Conservation (phyloP, 2,329 filamentous ascomycete species). For the Cryphonectria nitschkei region DNA sequence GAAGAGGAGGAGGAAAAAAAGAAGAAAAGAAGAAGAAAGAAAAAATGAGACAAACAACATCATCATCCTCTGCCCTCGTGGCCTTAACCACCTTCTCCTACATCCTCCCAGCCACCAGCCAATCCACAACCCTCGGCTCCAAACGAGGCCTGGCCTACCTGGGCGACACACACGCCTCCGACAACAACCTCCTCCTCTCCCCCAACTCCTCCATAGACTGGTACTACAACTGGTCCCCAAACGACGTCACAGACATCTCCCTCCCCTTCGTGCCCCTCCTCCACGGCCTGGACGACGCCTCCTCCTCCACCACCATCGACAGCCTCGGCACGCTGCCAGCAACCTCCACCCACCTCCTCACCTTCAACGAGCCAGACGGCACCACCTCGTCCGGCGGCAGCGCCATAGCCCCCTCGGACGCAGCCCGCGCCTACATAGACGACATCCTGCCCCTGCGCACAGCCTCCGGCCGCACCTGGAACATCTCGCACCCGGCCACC, state of each 20-base stretch:
- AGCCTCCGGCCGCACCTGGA: slow-evolving; percentile 37
- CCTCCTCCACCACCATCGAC: slow-evolving; percentile 33
- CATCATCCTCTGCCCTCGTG: neutral
- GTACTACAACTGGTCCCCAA: slow-evolving; percentile 49
- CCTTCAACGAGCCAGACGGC: slow-evolving; percentile 49
- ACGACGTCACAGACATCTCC: slow-evolving; percentile 34
- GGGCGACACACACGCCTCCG: slow-evolving; percentile 33
- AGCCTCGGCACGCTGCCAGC: slow-evolving; percentile 37
- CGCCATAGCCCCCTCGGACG: slow-evolving; percentile 43
- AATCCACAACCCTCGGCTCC: slow-evolving; percentile 17
- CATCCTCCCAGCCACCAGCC: neutral
- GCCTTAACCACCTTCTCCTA: neutral
- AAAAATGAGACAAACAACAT: neutral
- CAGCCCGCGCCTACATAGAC: slow-evolving; percentile 42
- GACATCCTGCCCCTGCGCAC: slow-evolving; percentile 42
- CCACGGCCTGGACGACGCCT: slow-evolving; percentile 42
- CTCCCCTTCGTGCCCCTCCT: slow-evolving; percentile 45
- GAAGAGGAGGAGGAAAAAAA: neutral
- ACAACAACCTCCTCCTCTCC: slow-evolving; percentile 42
- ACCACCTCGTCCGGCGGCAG: slow-evolving; percentile 45
- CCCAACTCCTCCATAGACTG: slow-evolving; percentile 43
- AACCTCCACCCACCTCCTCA: slow-evolving; percentile 44
- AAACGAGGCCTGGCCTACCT: slow-evolving; percentile 38
- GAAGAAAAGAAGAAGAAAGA: too few species aligned
- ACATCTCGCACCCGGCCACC: slow-evolving; percentile 46